These are phyloP conservation scores for Ceratorhiza oryzae-sativae DNA, from an alignment of 1,284 basidiomycete genomes.

Conservation along the genomic window DNA sequence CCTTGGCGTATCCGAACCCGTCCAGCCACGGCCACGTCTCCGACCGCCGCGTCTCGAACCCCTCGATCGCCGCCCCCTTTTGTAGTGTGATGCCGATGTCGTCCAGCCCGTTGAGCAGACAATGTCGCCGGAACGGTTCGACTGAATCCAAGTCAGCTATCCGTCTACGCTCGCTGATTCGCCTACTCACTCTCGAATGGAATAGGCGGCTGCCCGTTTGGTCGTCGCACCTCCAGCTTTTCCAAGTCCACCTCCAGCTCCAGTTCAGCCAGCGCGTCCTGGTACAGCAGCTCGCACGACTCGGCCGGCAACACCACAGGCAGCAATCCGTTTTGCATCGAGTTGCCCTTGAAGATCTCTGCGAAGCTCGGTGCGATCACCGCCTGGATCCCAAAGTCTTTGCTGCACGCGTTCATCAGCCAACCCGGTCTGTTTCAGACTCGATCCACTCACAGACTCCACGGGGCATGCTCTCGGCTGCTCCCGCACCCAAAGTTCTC, in stretches of 20 bases:
- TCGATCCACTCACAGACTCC: constrained; percentile 79
- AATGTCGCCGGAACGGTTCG: constrained; percentile 89
- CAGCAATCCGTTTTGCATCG: constrained; percentile 97
- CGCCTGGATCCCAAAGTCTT: constrained; percentile 93
- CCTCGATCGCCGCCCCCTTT: constrained; percentile 69
- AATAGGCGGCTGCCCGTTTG: constrained; percentile 75
- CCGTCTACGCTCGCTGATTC: not conserved
- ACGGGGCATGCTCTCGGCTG: constrained; percentile 94
- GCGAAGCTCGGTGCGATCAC: constrained; percentile 94
- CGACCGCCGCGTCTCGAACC: constrained; percentile 80
- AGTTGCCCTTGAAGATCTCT: constrained; percentile 92
- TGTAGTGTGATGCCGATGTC: constrained; percentile 93
- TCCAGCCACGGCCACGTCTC: constrained; percentile 92
- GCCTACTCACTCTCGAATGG: constrained; percentile 60
- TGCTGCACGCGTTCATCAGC: constrained; percentile 55
- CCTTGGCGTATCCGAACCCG: constrained; percentile 84
- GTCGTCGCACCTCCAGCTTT: constrained; percentile 81
- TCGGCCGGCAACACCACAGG: constrained; percentile 80
- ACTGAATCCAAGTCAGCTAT: constrained; percentile 49
- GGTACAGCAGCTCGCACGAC: constrained; percentile 76
- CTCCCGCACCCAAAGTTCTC: constrained; percentile 95
- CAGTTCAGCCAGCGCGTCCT: constrained; percentile 80
- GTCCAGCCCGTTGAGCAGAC: constrained; percentile 91
- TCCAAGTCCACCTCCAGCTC: constrained; percentile 92
- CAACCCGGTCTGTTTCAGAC: not conserved